Base-by-base conservation (phyloP, 2,329 filamentous ascomycete genomes). In the Trichophyton simii region DNA sequence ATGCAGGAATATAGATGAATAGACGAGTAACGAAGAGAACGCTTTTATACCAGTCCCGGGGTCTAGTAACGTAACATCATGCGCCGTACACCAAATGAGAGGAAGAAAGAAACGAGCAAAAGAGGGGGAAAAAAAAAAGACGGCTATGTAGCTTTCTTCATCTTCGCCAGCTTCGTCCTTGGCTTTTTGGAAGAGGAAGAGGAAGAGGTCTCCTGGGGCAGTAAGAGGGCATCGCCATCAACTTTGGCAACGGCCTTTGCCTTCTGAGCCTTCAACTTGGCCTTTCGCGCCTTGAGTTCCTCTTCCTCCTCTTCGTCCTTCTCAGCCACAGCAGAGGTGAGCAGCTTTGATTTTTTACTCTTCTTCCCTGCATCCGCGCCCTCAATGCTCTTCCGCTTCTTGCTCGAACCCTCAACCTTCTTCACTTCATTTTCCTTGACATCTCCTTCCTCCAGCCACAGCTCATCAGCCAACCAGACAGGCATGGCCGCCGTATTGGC, bases 381-480 rank as follows among this genome's bases (percentile, higher is more conserved):
- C 41, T 44, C 41, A 15, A 60, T 66, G 57, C 71, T 71, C 69
- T 77, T 79, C 66, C 75, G 72, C 74, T 80, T 80, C 82, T 88
- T 89, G 68, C 82, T 82, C 67, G 73, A 74, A 61, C 69, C 72
- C 8, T 42, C 31, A 3, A 41, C 55, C 63, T 75, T 73, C 57
- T 72, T 72, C 60, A 65, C 68, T 46, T 72, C 69, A 44, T 73
- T 76, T 65, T 82, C 77, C 4, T 79, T 76, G 50, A 96, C 84
- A 70, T 89, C 86, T 64, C 84, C 81, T 63, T 87, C 83, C 66
- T 94, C 88, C 15, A 87, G 75, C 91, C 94, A 99, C 65, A 99
- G 80, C 80, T 96, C 91, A 67, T 91, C 87, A 3, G 92, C 88
- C 71, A 96, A 78, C 89, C 91, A 99, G 71, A 99, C 86, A n/a